Conservation (phyloP, 768 basidiomycete genomes). For the Mycena kentingensis region DNA sequence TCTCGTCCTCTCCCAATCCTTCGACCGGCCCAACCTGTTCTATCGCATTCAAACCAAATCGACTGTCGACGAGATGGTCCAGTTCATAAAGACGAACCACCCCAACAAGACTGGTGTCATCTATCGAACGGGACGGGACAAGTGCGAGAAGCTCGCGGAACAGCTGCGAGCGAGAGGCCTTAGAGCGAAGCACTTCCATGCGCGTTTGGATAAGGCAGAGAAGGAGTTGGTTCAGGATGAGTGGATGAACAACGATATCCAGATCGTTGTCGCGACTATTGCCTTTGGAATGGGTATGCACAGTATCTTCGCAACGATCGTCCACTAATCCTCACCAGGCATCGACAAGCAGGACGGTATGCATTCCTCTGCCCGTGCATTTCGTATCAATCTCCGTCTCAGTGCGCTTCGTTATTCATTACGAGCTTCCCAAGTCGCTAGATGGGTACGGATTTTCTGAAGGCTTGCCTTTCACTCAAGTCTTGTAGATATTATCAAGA, state of each 20-base stretch:
- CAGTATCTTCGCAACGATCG: constrained; percentile 32
- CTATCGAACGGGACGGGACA: constrained; percentile 71
- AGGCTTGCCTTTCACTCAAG: not conserved
- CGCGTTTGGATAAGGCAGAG: constrained; percentile 65
- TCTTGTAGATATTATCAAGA: constrained; percentile 82
- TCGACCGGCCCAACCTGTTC: constrained; percentile 90
- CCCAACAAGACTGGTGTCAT: constrained; percentile 74
- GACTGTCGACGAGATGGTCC: constrained; percentile 62
- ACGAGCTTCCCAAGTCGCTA: constrained; percentile 77
- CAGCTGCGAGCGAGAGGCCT: constrained; percentile 62
- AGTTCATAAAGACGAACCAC: constrained; percentile 65
- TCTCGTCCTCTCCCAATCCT: constrained; percentile 73
- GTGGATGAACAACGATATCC: constrained; percentile 73
- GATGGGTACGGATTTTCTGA: constrained; percentile 61
- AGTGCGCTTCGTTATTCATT: constrained; percentile 94
- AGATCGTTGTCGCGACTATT: constrained; percentile 92
- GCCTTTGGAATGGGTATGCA: constrained; percentile 99
- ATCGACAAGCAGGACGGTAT: too few relatives aligned
- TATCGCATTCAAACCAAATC: constrained; percentile 59
- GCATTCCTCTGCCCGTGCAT: too few relatives aligned
- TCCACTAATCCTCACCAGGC: too few relatives aligned
- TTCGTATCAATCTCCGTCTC: constrained; percentile 3
- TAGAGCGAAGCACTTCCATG: constrained; percentile 82
- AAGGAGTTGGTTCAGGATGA: constrained; percentile 61
- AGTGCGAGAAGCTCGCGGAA: constrained; percentile 81